Base-by-base conservation (phyloP, 2,329 filamentous ascomycete genomes). In the Talaromyces sp. region DNA sequence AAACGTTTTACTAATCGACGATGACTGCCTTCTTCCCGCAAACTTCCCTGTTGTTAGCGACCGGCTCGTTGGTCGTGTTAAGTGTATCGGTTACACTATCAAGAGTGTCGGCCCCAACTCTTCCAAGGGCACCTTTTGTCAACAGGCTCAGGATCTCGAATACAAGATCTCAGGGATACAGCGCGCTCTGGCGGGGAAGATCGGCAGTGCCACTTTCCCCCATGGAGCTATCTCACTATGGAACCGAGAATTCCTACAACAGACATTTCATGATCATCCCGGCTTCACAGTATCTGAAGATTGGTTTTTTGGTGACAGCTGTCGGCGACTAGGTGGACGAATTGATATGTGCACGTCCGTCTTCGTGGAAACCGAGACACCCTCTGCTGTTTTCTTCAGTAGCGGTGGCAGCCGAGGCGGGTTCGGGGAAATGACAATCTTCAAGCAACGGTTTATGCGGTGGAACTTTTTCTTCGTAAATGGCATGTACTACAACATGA, bases 381-480 rank as follows among this genome's bases (percentile, higher is more conserved):
- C 81, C 0, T 67, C 73, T 9, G 73, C 75, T 0, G 68, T 83
- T 1, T 81, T 82, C 64, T 72, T 77, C 59, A 73, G 73, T 30
- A 69, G 71, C 4, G 72, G 75, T 8, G 75, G 73, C 4, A 71
- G 70, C 6, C 73, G 81, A 23, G 81, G 80, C 50, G 81, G 81
- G 0, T 83, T 81, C 59, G 81, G 81, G 9, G 81, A 83, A 66
- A 82, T 81, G 78, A 83, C 81, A 0, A 76, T 83, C n/a, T 82
- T 79, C 69, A 77, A 76, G 62, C 81, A 83, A 66, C 73, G 81
- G 1, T 82, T 83, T 65, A 74, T 75, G 57, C 70, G 81, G 14
- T 83, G 81, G 81, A 83, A 83, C 56, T 83, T 82, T 69, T 83
- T 83, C 70, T 80, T 82, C 58, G 76, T 82, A 2, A 78, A 79